Percentiles rank a stretch among this genome's conserved stretches.
Evolutionary conservation across 352 stramenopile genomes (phyloP).

Genomic region (Globisporangium canariense): DNA sequence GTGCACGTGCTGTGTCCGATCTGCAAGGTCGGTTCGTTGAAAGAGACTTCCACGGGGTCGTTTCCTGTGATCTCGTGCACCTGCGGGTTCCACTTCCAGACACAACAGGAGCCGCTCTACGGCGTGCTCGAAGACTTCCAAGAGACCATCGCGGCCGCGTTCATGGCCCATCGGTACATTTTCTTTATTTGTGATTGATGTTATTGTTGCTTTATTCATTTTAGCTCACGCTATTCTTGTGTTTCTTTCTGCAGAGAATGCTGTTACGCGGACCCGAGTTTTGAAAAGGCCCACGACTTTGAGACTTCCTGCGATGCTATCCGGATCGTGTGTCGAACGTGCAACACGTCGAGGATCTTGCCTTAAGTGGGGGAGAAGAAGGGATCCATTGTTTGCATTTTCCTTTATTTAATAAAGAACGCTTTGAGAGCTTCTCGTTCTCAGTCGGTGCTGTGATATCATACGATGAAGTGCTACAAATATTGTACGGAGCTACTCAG

Average conservation of each 20-base stretch:
- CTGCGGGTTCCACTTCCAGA: conserved; percentile 53
- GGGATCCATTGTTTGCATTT: background rate
- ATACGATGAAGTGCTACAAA: background rate
- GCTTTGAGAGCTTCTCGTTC: background rate
- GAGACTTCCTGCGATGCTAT: conserved; percentile 17
- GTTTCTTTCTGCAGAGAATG: conserved; percentile 26
- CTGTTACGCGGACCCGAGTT: conserved; percentile 46
- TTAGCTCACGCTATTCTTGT: background rate
- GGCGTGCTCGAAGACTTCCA: conserved; percentile 59
- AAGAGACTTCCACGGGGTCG: conserved; percentile 16
- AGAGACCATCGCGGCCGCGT: conserved; percentile 50
- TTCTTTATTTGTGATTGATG: background rate
- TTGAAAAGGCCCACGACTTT: conserved; percentile 31
- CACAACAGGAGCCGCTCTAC: conserved; percentile 45
- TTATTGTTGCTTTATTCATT: background rate
- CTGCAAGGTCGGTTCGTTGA: conserved; percentile 40
- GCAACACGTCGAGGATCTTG: conserved; percentile 3
- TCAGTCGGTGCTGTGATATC: background rate
- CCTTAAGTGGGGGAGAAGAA: background rate
- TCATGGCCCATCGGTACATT: conserved; percentile 54
- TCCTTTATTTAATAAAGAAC: conserved; percentile 14
- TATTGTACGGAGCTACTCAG: background rate
- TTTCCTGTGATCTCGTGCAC: conserved; percentile 33
- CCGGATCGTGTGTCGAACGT: conserved; percentile 12
- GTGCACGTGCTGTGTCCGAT: conserved; percentile 44